Percentiles rank a stretch among this genome's conserved stretches.
These are phyloP conservation scores for Nyctanthes arbortristis DNA, from an alignment of 257 asterid species.

Conservation along the genomic window DNA sequence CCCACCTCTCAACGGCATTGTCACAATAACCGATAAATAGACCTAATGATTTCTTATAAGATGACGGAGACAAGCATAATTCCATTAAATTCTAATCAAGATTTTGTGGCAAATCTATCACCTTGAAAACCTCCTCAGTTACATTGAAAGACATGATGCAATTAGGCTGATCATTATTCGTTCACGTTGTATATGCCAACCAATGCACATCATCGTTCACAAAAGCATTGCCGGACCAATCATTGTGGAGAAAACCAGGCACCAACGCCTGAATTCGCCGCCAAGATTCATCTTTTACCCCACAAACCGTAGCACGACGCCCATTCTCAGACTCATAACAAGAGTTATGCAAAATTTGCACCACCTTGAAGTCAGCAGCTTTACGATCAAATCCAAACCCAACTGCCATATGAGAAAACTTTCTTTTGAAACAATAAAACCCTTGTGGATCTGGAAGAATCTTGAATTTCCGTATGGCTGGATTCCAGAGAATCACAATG, in stretches of 20 bases:
- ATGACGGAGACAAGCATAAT: slow-evolving; percentile 23
- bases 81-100: slow-evolving; percentile 22
- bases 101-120: slow-evolving; percentile 33
- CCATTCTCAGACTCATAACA: slow-evolving; percentile 19
- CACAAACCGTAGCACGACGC: slow-evolving; percentile 27
- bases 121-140: slow-evolving; percentile 30
- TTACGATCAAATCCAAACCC: slow-evolving; percentile 42
- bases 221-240: slow-evolving; percentile 37
- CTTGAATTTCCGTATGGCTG: slow-evolving; percentile 35
- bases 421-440: slow-evolving; percentile 3
- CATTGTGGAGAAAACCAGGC: slow-evolving; percentile 36
- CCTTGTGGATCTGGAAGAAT: slow-evolving; percentile 21
- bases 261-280: slow-evolving; percentile 21
- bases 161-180: slow-evolving; percentile 17
- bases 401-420: slow-evolving; percentile 39
- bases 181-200: slow-evolving; percentile 37
- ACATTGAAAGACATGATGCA: slow-evolving; percentile 44
- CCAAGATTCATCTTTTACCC: slow-evolving; percentile 32
- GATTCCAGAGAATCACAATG: slow-evolving; percentile 40
- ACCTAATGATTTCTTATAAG: slow-evolving; percentile 29
- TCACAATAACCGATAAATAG: slow-evolving; percentile 26
- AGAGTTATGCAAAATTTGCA: slow-evolving; percentile 27
- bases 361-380: slow-evolving; percentile 30
- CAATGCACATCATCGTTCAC: slow-evolving; percentile 45
- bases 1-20: slow-evolving; percentile 32